Conservation (phyloP, 371 early-diverging fungal genomes). For the Mucor indicus region DNA sequence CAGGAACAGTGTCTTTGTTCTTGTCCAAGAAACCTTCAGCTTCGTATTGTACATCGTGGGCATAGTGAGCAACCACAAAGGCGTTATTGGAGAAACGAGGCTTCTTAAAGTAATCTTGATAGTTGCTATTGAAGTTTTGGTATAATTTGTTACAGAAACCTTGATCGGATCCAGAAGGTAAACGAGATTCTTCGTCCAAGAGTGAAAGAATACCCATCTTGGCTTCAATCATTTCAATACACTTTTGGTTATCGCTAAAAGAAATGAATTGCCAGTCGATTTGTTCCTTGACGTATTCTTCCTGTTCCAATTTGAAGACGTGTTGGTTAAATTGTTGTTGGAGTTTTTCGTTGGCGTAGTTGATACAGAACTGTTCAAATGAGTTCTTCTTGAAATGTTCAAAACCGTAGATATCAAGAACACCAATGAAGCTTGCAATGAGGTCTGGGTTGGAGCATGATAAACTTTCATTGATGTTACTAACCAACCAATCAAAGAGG, state of each 20-base stretch:
- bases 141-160: slow-evolving; percentile 85
- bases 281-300: slow-evolving; percentile 91
- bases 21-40: slow-evolving; percentile 97
- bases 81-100: slow-evolving; percentile 82
- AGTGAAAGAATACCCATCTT: slow-evolving; percentile 92
- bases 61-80: slow-evolving; percentile 91
- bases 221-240: slow-evolving; percentile 98
- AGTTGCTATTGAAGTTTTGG: slow-evolving; percentile 65
- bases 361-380: slow-evolving; percentile 99
- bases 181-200: slow-evolving; percentile 94
- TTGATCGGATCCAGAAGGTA: slow-evolving; percentile 89
- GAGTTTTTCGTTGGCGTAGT: slow-evolving; percentile 96
- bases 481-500: slow-evolving; percentile 93
- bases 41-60: slow-evolving; percentile 88
- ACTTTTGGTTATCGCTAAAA: slow-evolving; percentile 98
- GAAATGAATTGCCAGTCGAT: slow-evolving; percentile 92
- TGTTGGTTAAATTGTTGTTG: slow-evolving; percentile 90
- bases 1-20: slow-evolving; percentile 98
- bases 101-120: slow-evolving; percentile 80
- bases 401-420: slow-evolving; percentile 96
- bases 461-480: slow-evolving; percentile 78
- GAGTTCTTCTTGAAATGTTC: slow-evolving; percentile 97
- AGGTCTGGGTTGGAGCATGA: slow-evolving; percentile 51
- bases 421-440: slow-evolving; percentile 83
- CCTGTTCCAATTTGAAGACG: slow-evolving; percentile 89